Conservation (phyloP, 1,139 yeast genomes). For the Saccharomyces hybrid region DNA sequence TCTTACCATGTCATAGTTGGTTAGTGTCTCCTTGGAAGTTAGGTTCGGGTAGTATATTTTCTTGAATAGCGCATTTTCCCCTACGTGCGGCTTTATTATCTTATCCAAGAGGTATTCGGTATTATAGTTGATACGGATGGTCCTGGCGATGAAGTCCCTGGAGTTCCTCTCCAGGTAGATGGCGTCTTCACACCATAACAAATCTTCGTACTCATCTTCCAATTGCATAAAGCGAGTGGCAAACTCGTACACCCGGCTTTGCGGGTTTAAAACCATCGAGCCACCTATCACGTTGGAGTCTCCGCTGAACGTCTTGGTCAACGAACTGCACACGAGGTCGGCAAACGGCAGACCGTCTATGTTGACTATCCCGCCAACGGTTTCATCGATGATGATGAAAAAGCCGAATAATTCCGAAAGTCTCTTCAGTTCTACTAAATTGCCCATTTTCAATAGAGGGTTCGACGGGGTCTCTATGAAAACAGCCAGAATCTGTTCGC, state of each 20-base stretch:
- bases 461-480: conserved; percentile 94
- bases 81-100: conserved; percentile 39
- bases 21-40: conserved; percentile 41
- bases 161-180: conserved; percentile 87
- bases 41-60: conserved; percentile 65
- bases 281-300: conserved; percentile 97
- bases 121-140: conserved; percentile 58
- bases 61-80: conserved; percentile 38
- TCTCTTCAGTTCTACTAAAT: conserved; percentile 52
- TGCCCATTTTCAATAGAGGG: conserved; percentile 80
- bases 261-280: conserved; percentile 68
- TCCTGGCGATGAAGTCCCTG: conserved; percentile 72
- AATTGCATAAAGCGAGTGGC: conserved; percentile 49
- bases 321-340: conserved; percentile 81
- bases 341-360: conserved; percentile 74
- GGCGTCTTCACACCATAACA: conserved; percentile 90
- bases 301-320: conserved; percentile 89
- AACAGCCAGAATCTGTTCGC: conserved; percentile 57
- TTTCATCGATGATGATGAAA: conserved; percentile 83
- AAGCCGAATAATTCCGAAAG: conserved; percentile 66
- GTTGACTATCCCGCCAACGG: conserved; percentile 85
- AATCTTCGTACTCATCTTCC: conserved; percentile 50
- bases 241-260: conserved; percentile 43
- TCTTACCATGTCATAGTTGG: conserved; percentile 64
- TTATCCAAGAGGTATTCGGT: conserved; percentile 47